A percentile compares a stretch with the other conserved stretches of the same genome.
Conservation (phyloP, 176 grass and related monocot genomes). For the Cenchrus purpureus region DNA sequence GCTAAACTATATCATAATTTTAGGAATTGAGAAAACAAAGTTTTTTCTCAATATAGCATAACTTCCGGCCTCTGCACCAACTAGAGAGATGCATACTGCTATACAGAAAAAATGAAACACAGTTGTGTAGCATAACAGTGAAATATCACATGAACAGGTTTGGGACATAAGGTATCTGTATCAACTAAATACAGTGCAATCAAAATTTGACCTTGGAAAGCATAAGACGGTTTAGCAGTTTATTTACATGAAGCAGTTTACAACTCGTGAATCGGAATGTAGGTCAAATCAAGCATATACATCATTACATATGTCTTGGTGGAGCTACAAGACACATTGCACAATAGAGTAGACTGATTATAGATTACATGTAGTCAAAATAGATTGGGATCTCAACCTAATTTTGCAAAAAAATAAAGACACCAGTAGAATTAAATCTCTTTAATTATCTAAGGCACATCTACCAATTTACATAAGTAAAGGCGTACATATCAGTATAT, state of each 20-base stretch:
- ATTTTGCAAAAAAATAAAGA: not conserved
- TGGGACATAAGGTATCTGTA: not conserved
- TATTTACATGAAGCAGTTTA: not conserved
- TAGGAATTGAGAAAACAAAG: not conserved
- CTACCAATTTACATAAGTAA: not conserved
- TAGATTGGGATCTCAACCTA: constrained; percentile 2
- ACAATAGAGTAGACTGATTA: not conserved
- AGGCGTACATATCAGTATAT: not conserved
- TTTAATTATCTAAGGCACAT: not conserved
- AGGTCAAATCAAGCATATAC: not conserved
- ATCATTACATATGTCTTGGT: constrained; percentile 8
- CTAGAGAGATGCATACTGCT: not conserved
- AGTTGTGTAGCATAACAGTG: not conserved
- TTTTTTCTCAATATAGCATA: not conserved
- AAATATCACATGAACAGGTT: not conserved
- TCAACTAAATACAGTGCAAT: not conserved
- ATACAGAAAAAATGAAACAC: not conserved
- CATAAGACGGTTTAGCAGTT: not conserved
- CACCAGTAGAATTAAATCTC: not conserved
- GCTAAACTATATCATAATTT: not conserved
- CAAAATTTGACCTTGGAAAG: not conserved
- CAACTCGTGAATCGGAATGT: not conserved
- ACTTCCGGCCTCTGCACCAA: not conserved
- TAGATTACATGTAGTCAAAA: not conserved
- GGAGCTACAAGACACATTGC: not conserved